phyloP scores from a whole-genome alignment of 192 early-diverging fungal genomes.

The Podochytrium sp. region DNA sequence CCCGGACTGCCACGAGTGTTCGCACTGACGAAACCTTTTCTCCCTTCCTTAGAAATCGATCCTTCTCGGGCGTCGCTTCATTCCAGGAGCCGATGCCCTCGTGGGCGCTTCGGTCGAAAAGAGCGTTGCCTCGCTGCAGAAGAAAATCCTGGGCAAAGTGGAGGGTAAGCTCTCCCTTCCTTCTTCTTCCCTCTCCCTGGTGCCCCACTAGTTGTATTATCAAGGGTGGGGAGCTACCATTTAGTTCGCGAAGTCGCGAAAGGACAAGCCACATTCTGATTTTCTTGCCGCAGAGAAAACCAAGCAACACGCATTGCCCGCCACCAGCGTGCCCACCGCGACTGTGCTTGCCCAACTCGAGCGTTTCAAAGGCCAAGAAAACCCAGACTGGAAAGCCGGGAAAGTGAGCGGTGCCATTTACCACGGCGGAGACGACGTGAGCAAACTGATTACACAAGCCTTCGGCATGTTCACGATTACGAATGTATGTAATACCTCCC shows the following conservation, averaged over 20 bases:
- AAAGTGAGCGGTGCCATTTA: constrained; percentile 90
- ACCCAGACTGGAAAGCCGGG: constrained; percentile 82
- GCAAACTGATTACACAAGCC: constrained; percentile 72
- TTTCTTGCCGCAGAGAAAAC: constrained; percentile 11
- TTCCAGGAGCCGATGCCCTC: constrained; percentile 60
- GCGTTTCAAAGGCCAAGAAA: constrained; percentile 43
- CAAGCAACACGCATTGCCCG: constrained; percentile 70
- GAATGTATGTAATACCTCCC: constrained; percentile 56
- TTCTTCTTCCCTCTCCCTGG: no score
- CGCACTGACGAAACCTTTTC: not conserved
- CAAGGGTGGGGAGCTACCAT: no score
- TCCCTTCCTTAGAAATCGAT: constrained; percentile 19
- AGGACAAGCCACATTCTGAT: not conserved
- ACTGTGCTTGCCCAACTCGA: constrained; percentile 63
- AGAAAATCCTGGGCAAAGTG: constrained; percentile 69
- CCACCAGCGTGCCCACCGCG: constrained; percentile 62
- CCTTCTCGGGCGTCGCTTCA: constrained; percentile 25
- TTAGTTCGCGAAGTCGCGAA: no score
- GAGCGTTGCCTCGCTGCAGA: constrained; percentile 78
- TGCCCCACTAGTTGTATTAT: no score
- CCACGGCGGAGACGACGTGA: constrained; percentile 88
- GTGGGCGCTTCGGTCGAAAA: constrained; percentile 81
- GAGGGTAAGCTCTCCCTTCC: no score
- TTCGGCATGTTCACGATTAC: constrained; percentile 80
- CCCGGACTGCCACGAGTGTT: not conserved